phyloP scores from a whole-genome alignment of 2,329 filamentous ascomycete genomes.

The Neonectria hederae region DNA sequence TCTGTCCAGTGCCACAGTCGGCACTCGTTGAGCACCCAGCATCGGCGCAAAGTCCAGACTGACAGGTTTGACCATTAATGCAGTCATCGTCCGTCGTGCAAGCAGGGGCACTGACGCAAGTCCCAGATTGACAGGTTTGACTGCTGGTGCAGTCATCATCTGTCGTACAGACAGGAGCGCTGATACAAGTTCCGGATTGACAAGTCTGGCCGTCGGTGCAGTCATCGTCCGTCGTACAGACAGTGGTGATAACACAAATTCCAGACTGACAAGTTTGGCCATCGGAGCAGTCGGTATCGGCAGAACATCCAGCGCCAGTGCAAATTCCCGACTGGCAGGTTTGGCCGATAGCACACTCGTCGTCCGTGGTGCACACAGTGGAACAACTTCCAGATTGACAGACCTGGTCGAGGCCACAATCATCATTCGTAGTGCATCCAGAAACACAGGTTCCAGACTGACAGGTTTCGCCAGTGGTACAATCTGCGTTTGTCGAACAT shows the following conservation, averaged over 20 bases:
- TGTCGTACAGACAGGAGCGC: neutral
- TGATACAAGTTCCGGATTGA: neutral
- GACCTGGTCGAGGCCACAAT: neutral
- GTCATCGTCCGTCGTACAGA: neutral
- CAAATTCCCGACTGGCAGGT: neutral
- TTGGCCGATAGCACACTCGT: neutral
- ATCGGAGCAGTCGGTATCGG: neutral
- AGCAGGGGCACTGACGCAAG: neutral
- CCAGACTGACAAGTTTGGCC: neutral
- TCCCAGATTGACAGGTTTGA: neutral
- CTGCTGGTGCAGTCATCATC: neutral
- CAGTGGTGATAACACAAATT: neutral
- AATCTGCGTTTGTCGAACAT: neutral
- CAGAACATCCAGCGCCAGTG: neutral
- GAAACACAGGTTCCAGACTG: neutral
- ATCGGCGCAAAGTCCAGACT: no score
- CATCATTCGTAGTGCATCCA: neutral
- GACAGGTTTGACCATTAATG: neutral
- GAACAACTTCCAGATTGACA: constrained; percentile 5
- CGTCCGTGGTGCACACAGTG: neutral
- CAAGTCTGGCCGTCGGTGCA: neutral
- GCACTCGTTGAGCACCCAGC: no score
- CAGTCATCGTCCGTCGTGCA: neutral
- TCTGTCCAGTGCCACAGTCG: neutral
- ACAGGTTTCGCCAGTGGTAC: neutral